Conservation (phyloP, 2,329 filamentous ascomycete genomes). For the Fusarium sp. region DNA sequence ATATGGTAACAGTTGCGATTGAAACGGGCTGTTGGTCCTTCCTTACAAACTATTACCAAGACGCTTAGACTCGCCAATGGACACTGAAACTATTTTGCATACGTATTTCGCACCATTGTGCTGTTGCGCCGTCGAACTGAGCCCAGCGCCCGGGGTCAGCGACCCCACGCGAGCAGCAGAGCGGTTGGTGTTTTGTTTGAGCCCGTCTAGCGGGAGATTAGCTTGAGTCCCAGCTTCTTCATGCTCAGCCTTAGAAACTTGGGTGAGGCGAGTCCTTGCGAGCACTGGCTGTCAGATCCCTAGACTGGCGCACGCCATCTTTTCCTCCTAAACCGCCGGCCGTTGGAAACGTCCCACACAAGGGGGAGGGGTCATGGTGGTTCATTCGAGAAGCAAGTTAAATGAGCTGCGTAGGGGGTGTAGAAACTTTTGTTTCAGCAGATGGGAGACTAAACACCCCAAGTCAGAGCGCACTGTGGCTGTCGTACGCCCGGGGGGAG, state of each 20-base stretch:
- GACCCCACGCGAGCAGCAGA: not conserved
- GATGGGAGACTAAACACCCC: not conserved
- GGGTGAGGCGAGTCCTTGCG: slow-evolving; percentile 2
- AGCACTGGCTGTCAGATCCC: slow-evolving; percentile 20
- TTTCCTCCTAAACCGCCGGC: not conserved
- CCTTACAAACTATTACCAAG: not conserved
- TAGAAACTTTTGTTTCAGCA: slow-evolving; percentile 27
- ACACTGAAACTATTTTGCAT: not conserved
- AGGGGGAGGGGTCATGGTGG: not conserved
- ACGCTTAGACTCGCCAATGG: not conserved
- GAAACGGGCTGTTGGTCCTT: not conserved
- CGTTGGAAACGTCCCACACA: not conserved
- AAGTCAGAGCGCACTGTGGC: slow-evolving; percentile 1
- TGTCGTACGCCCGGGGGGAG: not conserved
- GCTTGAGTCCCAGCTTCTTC: slow-evolving; percentile 6
- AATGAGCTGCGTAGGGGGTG: slow-evolving; percentile 15
- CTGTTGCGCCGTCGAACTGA: slow-evolving; percentile 28
- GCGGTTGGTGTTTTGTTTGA: not conserved
- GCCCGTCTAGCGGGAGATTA: slow-evolving; percentile 3
- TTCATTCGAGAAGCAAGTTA: slow-evolving; percentile 16
- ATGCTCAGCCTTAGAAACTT: not conserved
- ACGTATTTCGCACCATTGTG: not conserved
- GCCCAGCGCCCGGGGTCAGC: slow-evolving; percentile 23
- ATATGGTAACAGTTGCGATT: not conserved
- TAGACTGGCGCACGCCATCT: slow-evolving; percentile 3